These are phyloP conservation scores for Penicillium sp. DNA, from an alignment of 2,329 filamentous ascomycete species.

Conservation along the genomic window DNA sequence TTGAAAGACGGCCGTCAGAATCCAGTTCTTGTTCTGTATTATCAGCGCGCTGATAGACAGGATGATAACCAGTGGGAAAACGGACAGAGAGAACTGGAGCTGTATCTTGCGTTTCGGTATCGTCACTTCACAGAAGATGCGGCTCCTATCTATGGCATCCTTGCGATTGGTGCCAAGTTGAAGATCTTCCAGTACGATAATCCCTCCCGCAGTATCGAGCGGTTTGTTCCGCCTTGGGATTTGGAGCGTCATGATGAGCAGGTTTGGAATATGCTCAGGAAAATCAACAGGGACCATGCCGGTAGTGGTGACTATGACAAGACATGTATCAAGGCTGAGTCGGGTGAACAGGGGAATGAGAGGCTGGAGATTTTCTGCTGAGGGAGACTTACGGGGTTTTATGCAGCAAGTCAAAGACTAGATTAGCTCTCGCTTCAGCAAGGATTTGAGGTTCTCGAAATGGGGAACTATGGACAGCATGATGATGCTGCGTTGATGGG, in stretches of 20 bases:
- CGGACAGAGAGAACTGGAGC: background rate
- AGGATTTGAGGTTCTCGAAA: too few relatives aligned
- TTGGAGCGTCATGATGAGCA: background rate
- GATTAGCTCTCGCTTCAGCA: background rate
- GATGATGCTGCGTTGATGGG: background rate
- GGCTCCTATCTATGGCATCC: background rate
- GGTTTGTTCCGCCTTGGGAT: slow-evolving; percentile 3
- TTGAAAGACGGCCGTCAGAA: background rate
- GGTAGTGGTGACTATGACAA: background rate
- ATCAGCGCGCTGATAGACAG: background rate
- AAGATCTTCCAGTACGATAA: background rate
- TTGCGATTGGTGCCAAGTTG: background rate
- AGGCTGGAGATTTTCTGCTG: background rate
- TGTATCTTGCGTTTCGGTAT: background rate
- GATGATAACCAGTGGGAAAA: background rate
- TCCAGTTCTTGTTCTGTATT: background rate
- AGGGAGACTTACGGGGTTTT: too few relatives aligned
- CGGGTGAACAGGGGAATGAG: background rate
- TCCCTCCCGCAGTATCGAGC: background rate
- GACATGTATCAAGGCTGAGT: background rate
- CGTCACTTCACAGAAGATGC: background rate
- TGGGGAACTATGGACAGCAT: background rate
- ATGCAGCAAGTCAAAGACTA: background rate
- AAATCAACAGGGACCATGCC: background rate
- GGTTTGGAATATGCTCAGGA: background rate